Conservation (phyloP, 768 basidiomycete species). For the Macrolepiota dolichaula region DNA sequence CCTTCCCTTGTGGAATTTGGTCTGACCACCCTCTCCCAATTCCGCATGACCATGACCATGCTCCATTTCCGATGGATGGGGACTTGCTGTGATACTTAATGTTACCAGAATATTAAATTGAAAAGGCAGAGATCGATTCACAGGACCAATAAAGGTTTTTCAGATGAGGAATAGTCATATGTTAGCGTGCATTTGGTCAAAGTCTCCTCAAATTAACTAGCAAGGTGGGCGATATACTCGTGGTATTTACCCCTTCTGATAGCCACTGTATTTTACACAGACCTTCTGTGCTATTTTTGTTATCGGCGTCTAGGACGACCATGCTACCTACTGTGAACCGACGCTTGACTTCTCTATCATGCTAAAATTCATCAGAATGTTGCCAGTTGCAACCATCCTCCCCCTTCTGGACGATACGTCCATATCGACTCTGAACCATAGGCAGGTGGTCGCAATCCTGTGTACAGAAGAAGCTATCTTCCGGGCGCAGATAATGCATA, state of each 20-base stretch:
- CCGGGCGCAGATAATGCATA: neutral
- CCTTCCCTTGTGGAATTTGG: neutral
- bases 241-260: no score
- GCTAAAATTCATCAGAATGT: neutral
- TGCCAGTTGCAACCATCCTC: neutral
- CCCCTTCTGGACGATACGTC: neutral
- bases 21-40: no score
- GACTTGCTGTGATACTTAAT: no score
- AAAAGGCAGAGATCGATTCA: no score
- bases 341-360: neutral
- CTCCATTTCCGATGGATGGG: no score
- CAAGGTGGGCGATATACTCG: no score
- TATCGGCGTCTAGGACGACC: constrained; percentile 3
- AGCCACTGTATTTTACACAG: neutral
- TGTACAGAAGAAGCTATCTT: neutral
- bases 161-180: no score
- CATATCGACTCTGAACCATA: neutral
- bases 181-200: no score
- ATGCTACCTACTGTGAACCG: neutral
- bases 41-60: no score
- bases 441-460: neutral
- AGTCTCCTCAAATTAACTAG: no score
- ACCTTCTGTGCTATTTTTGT: neutral
- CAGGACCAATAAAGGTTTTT: no score
- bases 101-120: no score